Conservation (phyloP, 2,329 filamentous ascomycete species). For the Microsporum ferrugineum region DNA sequence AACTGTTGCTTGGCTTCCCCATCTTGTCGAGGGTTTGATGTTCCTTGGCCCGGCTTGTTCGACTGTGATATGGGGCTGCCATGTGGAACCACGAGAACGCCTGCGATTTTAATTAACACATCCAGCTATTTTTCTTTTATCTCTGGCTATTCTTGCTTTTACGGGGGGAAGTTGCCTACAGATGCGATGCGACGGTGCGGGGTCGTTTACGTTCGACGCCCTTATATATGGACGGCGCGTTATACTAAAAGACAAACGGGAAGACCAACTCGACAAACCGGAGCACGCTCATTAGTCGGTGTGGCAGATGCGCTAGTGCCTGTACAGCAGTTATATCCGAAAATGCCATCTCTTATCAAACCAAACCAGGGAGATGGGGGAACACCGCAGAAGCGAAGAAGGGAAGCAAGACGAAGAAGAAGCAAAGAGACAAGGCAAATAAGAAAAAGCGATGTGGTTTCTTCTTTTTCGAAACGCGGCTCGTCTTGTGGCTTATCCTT, state of each 20-base stretch:
- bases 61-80: neutral
- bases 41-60: neutral
- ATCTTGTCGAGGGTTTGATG: neutral
- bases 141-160: neutral
- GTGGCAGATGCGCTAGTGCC: neutral
- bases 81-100: neutral
- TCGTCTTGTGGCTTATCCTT: neutral
- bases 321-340: constrained; percentile 2
- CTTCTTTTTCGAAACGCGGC: neutral
- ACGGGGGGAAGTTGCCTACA: neutral
- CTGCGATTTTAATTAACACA: neutral
- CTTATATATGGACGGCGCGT: neutral
- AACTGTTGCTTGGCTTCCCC: neutral
- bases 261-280: neutral
- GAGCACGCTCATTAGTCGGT: neutral
- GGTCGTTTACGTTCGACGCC: neutral
- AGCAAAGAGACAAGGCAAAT: neutral
- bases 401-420: neutral
- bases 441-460: neutral
- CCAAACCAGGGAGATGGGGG: neutral
- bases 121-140: neutral
- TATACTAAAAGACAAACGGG: neutral
- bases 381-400: neutral
- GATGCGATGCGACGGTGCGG: neutral
- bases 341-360: neutral